Conservation (phyloP, 2,329 filamentous ascomycete genomes). For the Pyrenochaeta sp. region DNA sequence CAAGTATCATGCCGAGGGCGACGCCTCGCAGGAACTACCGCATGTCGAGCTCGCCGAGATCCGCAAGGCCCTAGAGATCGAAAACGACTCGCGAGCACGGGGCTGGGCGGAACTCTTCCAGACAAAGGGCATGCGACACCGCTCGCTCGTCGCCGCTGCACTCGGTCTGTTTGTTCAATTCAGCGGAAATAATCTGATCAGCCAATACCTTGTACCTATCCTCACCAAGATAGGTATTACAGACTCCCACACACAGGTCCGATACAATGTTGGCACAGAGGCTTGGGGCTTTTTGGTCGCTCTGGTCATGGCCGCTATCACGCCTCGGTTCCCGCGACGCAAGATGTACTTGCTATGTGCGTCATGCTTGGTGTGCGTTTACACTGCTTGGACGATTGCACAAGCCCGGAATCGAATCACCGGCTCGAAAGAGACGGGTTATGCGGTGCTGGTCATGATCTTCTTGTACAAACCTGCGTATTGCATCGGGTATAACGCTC, state of each 20-base stretch:
- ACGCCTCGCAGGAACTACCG: slow-evolving; percentile 61
- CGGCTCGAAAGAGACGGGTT: slow-evolving; percentile 40
- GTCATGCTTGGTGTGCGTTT: slow-evolving; percentile 42
- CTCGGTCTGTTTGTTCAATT: slow-evolving; percentile 74
- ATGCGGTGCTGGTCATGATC: slow-evolving; percentile 60
- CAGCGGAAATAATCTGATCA: slow-evolving; percentile 70
- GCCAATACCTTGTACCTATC: slow-evolving; percentile 70
- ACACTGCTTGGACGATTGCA: slow-evolving; percentile 50
- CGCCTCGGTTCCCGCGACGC: slow-evolving; percentile 64
- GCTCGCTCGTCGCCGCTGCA: slow-evolving; percentile 68
- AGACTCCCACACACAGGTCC: slow-evolving; percentile 45
- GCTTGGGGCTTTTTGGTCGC: slow-evolving; percentile 67
- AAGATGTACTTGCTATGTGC: slow-evolving; percentile 63
- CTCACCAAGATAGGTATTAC: slow-evolving; percentile 69
- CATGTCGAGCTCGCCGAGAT: slow-evolving; percentile 74
- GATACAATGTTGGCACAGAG: slow-evolving; percentile 65
- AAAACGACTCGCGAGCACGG: slow-evolving; percentile 59
- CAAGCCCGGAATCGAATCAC: slow-evolving; percentile 62
- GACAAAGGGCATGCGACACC: slow-evolving; percentile 71
- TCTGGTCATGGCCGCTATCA: slow-evolving; percentile 62
- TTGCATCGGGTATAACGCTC: slow-evolving; percentile 65
- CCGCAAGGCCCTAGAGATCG: slow-evolving; percentile 67
- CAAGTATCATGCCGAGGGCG: slow-evolving; percentile 72
- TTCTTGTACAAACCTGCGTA: slow-evolving; percentile 64
- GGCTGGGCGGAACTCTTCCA: slow-evolving; percentile 69